Evolutionary conservation across 352 stramenopile genomes (phyloP), one percentile per base, ranked within the genome.

Genomic region (Globisporangium yorkense): DNA sequence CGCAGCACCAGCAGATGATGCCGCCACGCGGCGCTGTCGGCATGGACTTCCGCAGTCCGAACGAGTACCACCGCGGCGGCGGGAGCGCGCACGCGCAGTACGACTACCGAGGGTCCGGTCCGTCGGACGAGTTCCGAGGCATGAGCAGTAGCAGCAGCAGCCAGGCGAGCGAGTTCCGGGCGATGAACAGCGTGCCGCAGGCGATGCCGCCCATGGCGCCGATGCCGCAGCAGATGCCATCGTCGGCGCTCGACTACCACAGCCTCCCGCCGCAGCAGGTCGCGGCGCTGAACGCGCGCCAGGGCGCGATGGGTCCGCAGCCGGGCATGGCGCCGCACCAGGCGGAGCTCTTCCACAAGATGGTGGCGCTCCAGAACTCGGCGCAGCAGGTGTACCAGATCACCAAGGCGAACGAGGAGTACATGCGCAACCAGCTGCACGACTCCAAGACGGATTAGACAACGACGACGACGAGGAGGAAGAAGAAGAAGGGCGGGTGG

Each of bases 311-410:
- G 54, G 48, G 46, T 16, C 55, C 45, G 15, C 55, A 54, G 16
- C 55, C 56, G 2, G 56, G 56, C 16, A 63, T 63, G 40, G 48
- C 57, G 39, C 41, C 50, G 43, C 49, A 63, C 49, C 51, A 63
- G 20, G 29, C 41, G 5, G 51, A 53, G 51, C 40, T 63, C 29
- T 63, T 57, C 27, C 50, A 57, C 20, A 51, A 63, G 43, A 63
- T 63, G 57, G 12, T 63, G 27, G 49, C 49, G 40, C 51, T 63
- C 40, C 57, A 63, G 43, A 63, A 57, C 43, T 53, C 49, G 43
- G 49, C 57, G 29, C 49, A 63, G 49, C 57, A 63, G 18, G 57
- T 63, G 27, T 56, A 56, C 20, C 33, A 39, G 49, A 50, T 63
- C n/a, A 63, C 57, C 8, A 56, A 57, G 35, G 49, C 50, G 29